These are phyloP conservation scores for Candida vaughaniae DNA, from an alignment of 805 yeast species.

Conservation along the genomic window DNA sequence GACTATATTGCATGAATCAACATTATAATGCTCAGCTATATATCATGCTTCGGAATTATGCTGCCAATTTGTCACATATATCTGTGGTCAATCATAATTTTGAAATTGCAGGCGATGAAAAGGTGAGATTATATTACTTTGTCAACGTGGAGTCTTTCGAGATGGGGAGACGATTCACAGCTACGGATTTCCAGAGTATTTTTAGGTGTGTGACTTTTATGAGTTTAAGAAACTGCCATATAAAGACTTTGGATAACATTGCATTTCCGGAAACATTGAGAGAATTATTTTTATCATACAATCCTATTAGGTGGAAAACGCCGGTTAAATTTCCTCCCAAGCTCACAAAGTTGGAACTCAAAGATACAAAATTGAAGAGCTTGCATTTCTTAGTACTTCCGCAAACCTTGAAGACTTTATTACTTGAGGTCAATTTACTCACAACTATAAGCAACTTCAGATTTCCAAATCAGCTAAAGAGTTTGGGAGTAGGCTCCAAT, in stretches of 20 bases:
- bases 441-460: slow-evolving; percentile 13
- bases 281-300: slow-evolving; percentile 16
- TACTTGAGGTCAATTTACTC: slow-evolving; percentile 20
- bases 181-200: neutral
- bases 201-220: slow-evolving; percentile 1
- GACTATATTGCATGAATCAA: neutral
- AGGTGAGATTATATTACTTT: neutral
- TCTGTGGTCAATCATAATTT: neutral
- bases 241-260: slow-evolving; percentile 2
- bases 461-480: slow-evolving; percentile 15
- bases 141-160: slow-evolving; percentile 1
- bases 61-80: neutral
- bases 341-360: slow-evolving; percentile 13
- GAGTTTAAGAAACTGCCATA: slow-evolving; percentile 3
- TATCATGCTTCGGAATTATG: neutral
- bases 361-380: slow-evolving; percentile 16
- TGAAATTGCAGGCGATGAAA: neutral
- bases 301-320: slow-evolving; percentile 19
- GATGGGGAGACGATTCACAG: neutral
- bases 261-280: slow-evolving; percentile 10
- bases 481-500: slow-evolving; percentile 21
- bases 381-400: slow-evolving; percentile 15
- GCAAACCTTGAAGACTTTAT: slow-evolving; percentile 12
- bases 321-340: slow-evolving; percentile 13
- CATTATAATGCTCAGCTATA: neutral